Conservation (phyloP, 768 basidiomycete genomes). For the Peribolospora kevripleyi region DNA sequence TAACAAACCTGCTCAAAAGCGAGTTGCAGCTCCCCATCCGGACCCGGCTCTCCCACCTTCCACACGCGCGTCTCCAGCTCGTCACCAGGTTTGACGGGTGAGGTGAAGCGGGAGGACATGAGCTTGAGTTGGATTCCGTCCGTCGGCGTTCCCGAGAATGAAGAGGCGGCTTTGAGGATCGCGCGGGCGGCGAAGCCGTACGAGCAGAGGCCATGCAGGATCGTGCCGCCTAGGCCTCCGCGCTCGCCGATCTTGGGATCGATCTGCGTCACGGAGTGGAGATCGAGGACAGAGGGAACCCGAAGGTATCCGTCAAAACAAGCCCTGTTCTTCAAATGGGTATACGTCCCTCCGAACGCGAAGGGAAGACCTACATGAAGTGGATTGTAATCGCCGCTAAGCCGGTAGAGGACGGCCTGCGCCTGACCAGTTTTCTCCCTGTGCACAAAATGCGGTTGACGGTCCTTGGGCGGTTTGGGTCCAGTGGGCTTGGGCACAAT, state of each 20-base stretch:
- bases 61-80: too few species aligned
- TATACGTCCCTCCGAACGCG: neutral
- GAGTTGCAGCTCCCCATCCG: too few species aligned
- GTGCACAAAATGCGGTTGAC: conserved; percentile 33
- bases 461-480: conserved; percentile 31
- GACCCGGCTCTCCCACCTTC: too few species aligned
- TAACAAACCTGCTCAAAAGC: too few species aligned
- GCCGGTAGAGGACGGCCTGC: conserved; percentile 45
- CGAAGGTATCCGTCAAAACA: neutral
- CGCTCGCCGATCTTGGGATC: conserved; percentile 49
- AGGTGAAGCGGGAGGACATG: too few species aligned
- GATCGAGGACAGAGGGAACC: neutral
- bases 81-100: too few species aligned
- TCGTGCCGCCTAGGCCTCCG: conserved; percentile 58
- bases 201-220: conserved; percentile 59
- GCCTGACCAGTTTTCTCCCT: conserved; percentile 35
- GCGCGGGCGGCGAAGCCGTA: conserved; percentile 51
- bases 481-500: conserved; percentile 35
- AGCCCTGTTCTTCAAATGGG: neutral
- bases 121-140: too few species aligned
- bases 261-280: conserved; percentile 12
- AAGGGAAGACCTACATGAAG: conserved; percentile 33
- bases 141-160: too few species aligned
- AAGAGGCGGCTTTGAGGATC: conserved; percentile 26
- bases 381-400: conserved; percentile 42